Conservation (phyloP, 2,329 filamentous ascomycete genomes). For the Pestalotiopsis sp. region DNA sequence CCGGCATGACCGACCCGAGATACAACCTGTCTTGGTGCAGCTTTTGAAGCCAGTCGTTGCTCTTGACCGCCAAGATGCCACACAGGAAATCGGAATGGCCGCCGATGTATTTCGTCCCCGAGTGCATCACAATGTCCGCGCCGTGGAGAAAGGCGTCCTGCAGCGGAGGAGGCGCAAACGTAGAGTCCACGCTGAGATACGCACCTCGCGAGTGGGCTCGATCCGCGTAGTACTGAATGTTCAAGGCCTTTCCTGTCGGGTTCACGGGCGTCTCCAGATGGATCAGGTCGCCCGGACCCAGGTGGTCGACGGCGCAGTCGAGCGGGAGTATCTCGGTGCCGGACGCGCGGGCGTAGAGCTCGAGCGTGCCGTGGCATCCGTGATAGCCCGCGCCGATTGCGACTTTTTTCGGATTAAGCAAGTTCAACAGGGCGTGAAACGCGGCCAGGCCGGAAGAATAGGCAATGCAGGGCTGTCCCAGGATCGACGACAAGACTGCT, state of each 20-base stretch:
- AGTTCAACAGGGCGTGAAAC: slow-evolving; percentile 85
- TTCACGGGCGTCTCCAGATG: slow-evolving; percentile 94
- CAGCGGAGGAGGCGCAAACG: slow-evolving; percentile 87
- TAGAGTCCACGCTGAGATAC: slow-evolving; percentile 81
- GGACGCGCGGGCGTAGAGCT: slow-evolving; percentile 73
- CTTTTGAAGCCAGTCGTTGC: slow-evolving; percentile 57
- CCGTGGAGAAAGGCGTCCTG: slow-evolving; percentile 82
- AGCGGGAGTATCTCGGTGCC: slow-evolving; percentile 74
- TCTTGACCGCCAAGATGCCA: slow-evolving; percentile 72
- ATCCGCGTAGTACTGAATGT: slow-evolving; percentile 71
- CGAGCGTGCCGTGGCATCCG: slow-evolving; percentile 85
- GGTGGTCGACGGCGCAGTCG: slow-evolving; percentile 64
- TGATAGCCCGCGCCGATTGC: slow-evolving; percentile 88
- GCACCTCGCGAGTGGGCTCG: slow-evolving; percentile 74
- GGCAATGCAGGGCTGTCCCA: slow-evolving; percentile 70
- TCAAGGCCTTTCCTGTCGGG: slow-evolving; percentile 78
- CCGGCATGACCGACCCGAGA: slow-evolving; percentile 87
- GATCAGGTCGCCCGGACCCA: slow-evolving; percentile 80
- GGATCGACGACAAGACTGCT: slow-evolving; percentile 72
- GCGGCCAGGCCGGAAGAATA: slow-evolving; percentile 86
- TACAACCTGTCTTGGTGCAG: slow-evolving; percentile 72
- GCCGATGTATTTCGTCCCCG: slow-evolving; percentile 94
- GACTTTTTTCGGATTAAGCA: slow-evolving; percentile 79
- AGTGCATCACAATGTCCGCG: slow-evolving; percentile 88
- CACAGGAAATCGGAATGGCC: slow-evolving; percentile 93